phyloP scores from a whole-genome alignment of 352 stramenopile species.

The Thraustochytrium striatum region DNA sequence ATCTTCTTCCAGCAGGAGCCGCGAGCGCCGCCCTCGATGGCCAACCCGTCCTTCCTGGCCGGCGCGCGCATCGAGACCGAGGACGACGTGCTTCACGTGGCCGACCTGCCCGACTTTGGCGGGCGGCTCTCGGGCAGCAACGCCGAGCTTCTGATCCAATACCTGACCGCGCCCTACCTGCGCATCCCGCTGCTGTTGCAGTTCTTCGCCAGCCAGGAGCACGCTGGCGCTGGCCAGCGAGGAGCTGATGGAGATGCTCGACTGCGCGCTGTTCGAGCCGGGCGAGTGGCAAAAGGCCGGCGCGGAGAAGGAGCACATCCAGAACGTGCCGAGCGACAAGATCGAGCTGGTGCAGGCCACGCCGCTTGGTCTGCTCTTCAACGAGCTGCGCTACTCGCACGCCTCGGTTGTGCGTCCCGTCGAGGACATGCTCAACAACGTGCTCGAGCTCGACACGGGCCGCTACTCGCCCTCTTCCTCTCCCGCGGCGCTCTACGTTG shows the following conservation, averaged over 20 bases:
- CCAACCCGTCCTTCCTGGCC: constrained; percentile 60
- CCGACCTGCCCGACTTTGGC: constrained; percentile 71
- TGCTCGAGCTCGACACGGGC: constrained; percentile 46
- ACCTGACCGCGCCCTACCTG: constrained; percentile 82
- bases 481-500: constrained; percentile 73
- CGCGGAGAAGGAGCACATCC: constrained; percentile 4
- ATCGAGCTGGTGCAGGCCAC: constrained; percentile 69
- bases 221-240: constrained; percentile 81
- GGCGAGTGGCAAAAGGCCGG: constrained; percentile 67
- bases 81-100: constrained; percentile 77
- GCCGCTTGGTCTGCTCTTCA: constrained; percentile 78
- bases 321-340: constrained; percentile 21
- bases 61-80: constrained; percentile 70
- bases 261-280: constrained; percentile 79
- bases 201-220: constrained; percentile 79
- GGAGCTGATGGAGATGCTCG: constrained; percentile 69
- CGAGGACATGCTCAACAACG: constrained; percentile 69
- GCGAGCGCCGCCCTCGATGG: constrained; percentile 56
- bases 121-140: constrained; percentile 73
- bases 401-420: constrained; percentile 67
- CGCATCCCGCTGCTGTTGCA: constrained; percentile 75
- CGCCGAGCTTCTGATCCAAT: constrained; percentile 79
- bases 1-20: constrained; percentile 61
- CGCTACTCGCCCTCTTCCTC: constrained; percentile 58
- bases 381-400: constrained; percentile 73